Base-by-base conservation (phyloP, 495 filamentous ascomycete genomes). In the Penicillium bovifimosum region DNA sequence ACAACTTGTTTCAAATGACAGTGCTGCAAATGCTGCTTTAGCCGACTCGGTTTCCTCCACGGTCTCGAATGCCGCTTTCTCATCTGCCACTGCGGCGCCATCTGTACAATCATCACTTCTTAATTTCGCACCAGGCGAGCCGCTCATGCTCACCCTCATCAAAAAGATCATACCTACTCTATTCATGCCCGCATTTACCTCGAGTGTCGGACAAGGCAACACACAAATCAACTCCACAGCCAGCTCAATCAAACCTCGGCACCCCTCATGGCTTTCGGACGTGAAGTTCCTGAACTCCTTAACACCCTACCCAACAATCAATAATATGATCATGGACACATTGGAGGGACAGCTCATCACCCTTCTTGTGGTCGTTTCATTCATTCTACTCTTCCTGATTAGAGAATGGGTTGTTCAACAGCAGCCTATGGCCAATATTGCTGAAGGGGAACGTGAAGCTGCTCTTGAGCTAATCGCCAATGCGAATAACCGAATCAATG, bases 371-470 rank as follows among this genome's bases (percentile, higher is more conserved):
- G 91, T 99, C 6, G 76, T 91, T 45, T 87, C 84, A 41, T 97
- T 97, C 65, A 96, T 99, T 45, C 71, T 99, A 29, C 83, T 99
- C 35, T 96, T 99, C 57, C 71, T 99, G 14, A 96, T 99, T 44
- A 78, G 93, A 14, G 93, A 99, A 70, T 99, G 95, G 82, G 93
- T 99, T 34, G 90, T 97, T 6, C 92, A 97, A 61, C 93, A 97
- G 64, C 95, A 96, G 62, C 91, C 91, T 9, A 86, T 87, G 53
- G 75, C 79, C 31, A 80, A 82, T 50, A 71, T 83, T 40, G 74
- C 69, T 16, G 64, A 84, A 69, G 69, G 80, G 60, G 69, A 81
- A 60, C 58, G 74, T 26, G 68, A 79, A 52, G 63, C 72, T 34
- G 63, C 74, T 41, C 39, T 72, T 53, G 52, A 64, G 31, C 52